Conservation (phyloP, 2,329 filamentous ascomycete genomes). For the Neonectria punicea region DNA sequence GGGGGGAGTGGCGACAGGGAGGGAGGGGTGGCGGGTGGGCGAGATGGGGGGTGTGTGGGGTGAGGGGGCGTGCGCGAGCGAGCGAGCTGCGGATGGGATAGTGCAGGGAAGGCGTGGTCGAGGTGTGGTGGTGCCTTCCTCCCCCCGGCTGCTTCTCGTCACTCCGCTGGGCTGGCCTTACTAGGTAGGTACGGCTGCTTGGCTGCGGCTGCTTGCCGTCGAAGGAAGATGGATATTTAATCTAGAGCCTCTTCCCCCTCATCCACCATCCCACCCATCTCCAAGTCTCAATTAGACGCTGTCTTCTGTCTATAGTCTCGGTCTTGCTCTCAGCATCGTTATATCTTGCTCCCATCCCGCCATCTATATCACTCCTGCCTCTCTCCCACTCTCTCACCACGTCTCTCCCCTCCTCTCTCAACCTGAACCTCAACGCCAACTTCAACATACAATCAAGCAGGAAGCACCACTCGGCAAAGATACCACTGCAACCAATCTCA, state of each 20-base stretch:
- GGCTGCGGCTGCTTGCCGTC: constrained; percentile 30
- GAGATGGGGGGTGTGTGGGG: neutral
- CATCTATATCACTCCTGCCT: constrained; percentile 6
- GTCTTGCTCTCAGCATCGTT: constrained; percentile 7
- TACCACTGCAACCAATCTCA: neutral
- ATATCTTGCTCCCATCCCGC: constrained; percentile 5
- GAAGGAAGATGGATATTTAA: constrained; percentile 43
- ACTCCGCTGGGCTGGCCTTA: constrained; percentile 21
- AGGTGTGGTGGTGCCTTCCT: constrained; percentile 5
- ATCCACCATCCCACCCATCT: constrained; percentile 36
- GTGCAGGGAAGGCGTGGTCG: constrained; percentile 14
- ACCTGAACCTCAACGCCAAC: constrained; percentile 4
- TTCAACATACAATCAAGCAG: neutral
- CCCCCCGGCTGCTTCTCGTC: constrained; percentile 26
- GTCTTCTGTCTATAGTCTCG: neutral
- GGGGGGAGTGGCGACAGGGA: neutral
- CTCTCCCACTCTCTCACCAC: constrained; percentile 2
- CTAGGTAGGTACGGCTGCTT: constrained; percentile 20
- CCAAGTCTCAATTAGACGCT: constrained; percentile 30
- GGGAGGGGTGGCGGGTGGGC: neutral
- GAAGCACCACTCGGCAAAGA: constrained; percentile 18
- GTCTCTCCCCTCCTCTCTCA: constrained; percentile 3
- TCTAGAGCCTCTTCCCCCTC: constrained; percentile 46
- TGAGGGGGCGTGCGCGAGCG: constrained; percentile 8
- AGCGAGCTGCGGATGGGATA: constrained; percentile 12